A percentile compares a stretch with the other conserved stretches of the same genome.
Evolutionary conservation across 2,329 filamentous ascomycete species (phyloP).

Genomic region (Chrysoporthe puriensis): DNA sequence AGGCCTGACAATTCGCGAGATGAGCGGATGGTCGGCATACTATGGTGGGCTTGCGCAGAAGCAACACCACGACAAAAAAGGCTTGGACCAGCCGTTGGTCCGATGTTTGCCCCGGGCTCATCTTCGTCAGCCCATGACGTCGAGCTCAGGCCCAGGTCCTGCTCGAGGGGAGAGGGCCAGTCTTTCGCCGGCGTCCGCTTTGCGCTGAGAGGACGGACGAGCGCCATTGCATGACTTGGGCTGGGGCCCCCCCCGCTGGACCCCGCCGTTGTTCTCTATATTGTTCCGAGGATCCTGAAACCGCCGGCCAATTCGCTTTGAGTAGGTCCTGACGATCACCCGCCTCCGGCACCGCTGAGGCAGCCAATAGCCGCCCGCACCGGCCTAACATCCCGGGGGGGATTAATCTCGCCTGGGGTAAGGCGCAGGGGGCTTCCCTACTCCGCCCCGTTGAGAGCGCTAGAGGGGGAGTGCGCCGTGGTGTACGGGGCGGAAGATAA

Average conservation of each 20-base stretch:
- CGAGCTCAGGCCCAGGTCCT: neutral
- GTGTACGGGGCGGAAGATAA: neutral
- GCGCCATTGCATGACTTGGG: no score
- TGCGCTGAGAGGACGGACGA: no score
- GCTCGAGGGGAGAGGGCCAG: neutral
- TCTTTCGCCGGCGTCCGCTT: neutral
- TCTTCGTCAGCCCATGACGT: neutral
- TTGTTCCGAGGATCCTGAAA: conserved; percentile 9
- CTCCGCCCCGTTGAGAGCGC: neutral
- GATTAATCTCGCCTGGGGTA: neutral
- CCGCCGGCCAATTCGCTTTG: conserved; percentile 1
- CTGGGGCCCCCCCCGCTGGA: no score
- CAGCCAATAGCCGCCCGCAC: neutral
- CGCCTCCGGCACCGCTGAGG: neutral
- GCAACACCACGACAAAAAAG: neutral
- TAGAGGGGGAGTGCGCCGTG: neutral
- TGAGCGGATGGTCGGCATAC: no score
- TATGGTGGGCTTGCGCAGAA: no score
- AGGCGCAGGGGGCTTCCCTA: neutral
- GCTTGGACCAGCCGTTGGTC: neutral
- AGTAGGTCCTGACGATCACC: conserved; percentile 4
- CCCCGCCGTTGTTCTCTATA: neutral
- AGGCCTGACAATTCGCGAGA: no score
- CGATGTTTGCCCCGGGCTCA: neutral
- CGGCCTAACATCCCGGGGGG: neutral